Evolutionary conservation across 163 green algal species (phyloP).

Genomic region (Coccomyxa subellipsoidea): DNA sequence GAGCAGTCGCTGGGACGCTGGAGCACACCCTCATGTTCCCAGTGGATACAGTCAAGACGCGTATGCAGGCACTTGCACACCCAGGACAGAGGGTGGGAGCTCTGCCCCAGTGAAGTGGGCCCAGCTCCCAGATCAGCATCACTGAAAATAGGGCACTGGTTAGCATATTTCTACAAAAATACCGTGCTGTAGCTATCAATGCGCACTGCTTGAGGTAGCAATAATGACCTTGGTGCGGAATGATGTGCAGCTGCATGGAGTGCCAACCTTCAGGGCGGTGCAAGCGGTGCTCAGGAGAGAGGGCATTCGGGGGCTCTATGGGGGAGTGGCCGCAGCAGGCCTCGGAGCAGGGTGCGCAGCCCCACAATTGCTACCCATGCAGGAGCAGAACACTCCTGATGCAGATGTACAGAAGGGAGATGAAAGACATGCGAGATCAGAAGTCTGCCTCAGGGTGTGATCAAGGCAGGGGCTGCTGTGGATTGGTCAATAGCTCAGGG

Average conservation of each 20-base stretch:
- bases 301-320: conserved; percentile 85
- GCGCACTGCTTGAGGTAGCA: not conserved
- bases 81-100: conserved; percentile 68
- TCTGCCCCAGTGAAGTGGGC: not conserved
- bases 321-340: conserved; percentile 81
- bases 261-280: conserved; percentile 53
- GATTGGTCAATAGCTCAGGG: no score
- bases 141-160: not conserved
- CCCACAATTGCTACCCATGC: not conserved
- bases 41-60: conserved; percentile 96
- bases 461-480: no score
- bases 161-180: not conserved
- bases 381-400: not conserved
- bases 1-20: conserved; percentile 80
- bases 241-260: conserved; percentile 58
- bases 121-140: not conserved
- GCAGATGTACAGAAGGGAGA: not conserved
- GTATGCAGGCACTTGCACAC: conserved; percentile 89
- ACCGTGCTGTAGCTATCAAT: not conserved
- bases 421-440: no score
- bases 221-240: not conserved
- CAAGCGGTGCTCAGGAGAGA: conserved; percentile 67
- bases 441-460: no score
- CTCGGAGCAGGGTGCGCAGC: conserved; percentile 75
- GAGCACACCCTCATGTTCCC: conserved; percentile 97